Evolutionary conservation across 2,329 filamentous ascomycete species (phyloP).

Genomic region (Alternaria metachromatica): DNA sequence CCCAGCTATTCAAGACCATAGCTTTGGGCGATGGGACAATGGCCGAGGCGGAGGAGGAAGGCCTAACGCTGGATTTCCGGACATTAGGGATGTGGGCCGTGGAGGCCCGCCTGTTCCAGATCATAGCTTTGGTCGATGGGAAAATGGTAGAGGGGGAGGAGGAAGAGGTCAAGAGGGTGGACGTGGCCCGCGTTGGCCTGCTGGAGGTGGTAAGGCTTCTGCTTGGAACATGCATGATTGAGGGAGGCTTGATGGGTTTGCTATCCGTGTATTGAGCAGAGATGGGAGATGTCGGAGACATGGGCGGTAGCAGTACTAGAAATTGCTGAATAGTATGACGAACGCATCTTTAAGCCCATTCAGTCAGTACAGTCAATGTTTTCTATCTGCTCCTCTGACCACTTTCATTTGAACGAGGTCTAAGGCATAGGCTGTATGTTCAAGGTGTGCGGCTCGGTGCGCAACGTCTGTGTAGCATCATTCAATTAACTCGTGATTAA

Average conservation of each 20-base stretch:
- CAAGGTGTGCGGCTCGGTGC: too few relatives aligned
- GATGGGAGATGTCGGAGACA: background rate
- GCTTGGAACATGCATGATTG: background rate
- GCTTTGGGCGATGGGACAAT: background rate
- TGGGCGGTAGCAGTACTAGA: background rate
- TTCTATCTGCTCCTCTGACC: background rate
- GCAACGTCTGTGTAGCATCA: background rate
- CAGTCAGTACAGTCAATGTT: background rate
- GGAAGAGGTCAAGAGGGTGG: background rate
- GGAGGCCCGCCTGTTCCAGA: background rate
- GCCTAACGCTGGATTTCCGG: background rate
- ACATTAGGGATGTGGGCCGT: background rate
- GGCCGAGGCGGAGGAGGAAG: background rate
- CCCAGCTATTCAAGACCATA: background rate
- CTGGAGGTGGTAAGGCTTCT: background rate
- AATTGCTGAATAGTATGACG: background rate
- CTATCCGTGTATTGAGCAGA: accelerated
- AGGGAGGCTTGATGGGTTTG: background rate
- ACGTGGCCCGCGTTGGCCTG: background rate
- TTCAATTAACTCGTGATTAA: background rate
- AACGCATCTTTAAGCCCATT: background rate
- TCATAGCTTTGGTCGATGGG: background rate
- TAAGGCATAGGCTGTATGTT: too few relatives aligned
- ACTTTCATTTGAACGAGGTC: background rate
- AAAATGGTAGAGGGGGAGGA: background rate